phyloP scores from a whole-genome alignment of 768 basidiomycete genomes.

The Trametes cinnabarina region DNA sequence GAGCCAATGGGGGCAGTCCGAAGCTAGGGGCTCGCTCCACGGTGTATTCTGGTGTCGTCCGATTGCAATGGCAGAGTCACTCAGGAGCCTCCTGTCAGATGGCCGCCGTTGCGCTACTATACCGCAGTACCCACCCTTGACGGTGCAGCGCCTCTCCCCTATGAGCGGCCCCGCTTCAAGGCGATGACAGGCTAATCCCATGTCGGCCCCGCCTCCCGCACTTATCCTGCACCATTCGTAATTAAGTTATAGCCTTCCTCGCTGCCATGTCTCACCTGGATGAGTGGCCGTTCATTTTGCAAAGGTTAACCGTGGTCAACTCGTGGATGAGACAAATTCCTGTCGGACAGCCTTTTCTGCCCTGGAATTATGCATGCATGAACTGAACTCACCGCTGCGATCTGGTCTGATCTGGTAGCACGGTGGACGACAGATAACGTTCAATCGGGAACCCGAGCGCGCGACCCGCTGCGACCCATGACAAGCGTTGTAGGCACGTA shows the following conservation, averaged over 20 bases:
- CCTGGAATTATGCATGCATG: not conserved
- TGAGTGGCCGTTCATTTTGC: not conserved
- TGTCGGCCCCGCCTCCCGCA: not conserved
- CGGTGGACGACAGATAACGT: slow-evolving; percentile 1
- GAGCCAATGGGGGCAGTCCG: not conserved
- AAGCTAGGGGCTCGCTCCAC: not conserved
- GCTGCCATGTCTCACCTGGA: not conserved
- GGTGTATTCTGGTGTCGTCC: not conserved
- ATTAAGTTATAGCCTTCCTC: not conserved
- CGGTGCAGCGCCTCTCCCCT: not conserved
- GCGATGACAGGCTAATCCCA: not conserved
- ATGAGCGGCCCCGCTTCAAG: not conserved
- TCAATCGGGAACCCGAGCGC: not conserved
- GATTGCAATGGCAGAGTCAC: not conserved
- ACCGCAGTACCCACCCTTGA: not conserved
- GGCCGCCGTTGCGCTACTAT: not conserved
- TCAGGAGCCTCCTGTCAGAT: not conserved
- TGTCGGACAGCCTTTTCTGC: not conserved
- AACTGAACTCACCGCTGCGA: not conserved
- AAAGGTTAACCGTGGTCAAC: too few species aligned
- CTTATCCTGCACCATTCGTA: not conserved
- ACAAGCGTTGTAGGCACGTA: not conserved
- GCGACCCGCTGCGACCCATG: too few species aligned
- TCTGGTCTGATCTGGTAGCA: slow-evolving; percentile 13
- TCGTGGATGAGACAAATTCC: not conserved